Evolutionary conservation across 495 filamentous ascomycete genomes (phyloP), one percentile per base, ranked within the genome.

Genomic region (Schizothecium vesticola): DNA sequence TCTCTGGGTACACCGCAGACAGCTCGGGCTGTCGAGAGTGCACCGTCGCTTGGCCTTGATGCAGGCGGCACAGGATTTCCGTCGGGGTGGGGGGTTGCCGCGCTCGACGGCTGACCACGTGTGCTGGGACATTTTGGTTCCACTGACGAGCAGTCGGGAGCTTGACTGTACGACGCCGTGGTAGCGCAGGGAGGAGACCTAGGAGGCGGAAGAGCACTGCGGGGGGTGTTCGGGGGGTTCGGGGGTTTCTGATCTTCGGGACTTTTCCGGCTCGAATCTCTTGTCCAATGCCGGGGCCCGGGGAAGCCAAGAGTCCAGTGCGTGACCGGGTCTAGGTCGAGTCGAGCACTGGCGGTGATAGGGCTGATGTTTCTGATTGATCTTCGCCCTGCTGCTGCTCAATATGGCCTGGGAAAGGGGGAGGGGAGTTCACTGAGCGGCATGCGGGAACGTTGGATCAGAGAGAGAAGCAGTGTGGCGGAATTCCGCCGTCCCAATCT

Each of bases 1-100:
- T 61, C 81, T 74, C 65, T 77, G 76, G 7, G 72, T 62, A 71
- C 85, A 87, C 43, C 85, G 80, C 13, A 76, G 76, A 63, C 85
- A 87, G 23, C 75, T 72, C 12, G 84, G 85, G 25, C 75, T 75
- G 8, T 75, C 77, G 3, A 83, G 75, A 60, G 85, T 83, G 69
- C 85, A 87, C 19, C 83, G 81, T 16, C 85, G 75, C 69, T 86
- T 87, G 10, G 81, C 80, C 63, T 78, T 80, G 71, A 83, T 84
- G 74, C 85, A 87, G n/a, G 79, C 78, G 26, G 79, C 76, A 67
- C 85, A 86, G 31, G 75, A 83, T 67, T 85, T 86, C 31, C 81
- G 81, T 56, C 85, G 76, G 6, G 83, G 79, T 22, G 81, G 79
- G 31, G 81, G 75, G 56, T 80, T 79, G 55, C 56, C 66, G 59